Evolutionary conservation across 2,329 filamentous ascomycete species (phyloP).

Genomic region (Helotiales sp.): DNA sequence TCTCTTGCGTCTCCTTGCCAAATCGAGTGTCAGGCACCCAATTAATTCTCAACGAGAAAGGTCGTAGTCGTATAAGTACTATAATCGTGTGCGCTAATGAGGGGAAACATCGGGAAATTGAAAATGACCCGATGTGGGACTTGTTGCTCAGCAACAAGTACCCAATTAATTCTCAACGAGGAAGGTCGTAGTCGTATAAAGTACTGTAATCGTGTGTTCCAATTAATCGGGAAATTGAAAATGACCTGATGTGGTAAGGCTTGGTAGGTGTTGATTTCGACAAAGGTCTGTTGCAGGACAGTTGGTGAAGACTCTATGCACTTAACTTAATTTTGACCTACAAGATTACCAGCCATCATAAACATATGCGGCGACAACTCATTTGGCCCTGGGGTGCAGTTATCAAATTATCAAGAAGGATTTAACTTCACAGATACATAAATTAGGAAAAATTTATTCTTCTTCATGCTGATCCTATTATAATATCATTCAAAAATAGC

Average conservation of each 20-base stretch:
- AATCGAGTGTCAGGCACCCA: neutral
- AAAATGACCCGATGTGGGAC: neutral
- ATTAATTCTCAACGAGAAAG: neutral
- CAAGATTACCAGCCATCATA: neutral
- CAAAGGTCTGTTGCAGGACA: neutral
- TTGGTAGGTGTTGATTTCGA: neutral
- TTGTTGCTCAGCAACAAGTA: slow-evolving; percentile 6
- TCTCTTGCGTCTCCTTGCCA: neutral
- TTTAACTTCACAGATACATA: slow-evolving; percentile 6
- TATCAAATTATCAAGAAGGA: neutral
- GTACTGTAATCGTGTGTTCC: too few species aligned
- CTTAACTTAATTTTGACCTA: neutral
- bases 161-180: neutral
- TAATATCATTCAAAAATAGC: slow-evolving; percentile 9
- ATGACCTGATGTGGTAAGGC: neutral
- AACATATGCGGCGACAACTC: slow-evolving; percentile 4
- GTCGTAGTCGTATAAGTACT: neutral
- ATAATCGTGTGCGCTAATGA: too few species aligned
- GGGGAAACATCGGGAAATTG: too few species aligned
- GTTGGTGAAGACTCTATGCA: neutral
- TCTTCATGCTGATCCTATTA: neutral
- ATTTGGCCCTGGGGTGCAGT: slow-evolving; percentile 1
- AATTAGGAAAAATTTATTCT: neutral
- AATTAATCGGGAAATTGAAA: too few species aligned
- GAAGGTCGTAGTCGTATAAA: neutral